These are phyloP conservation scores for Pythium aphanidermatum DNA, from an alignment of 352 stramenopile species.

Conservation along the genomic window DNA sequence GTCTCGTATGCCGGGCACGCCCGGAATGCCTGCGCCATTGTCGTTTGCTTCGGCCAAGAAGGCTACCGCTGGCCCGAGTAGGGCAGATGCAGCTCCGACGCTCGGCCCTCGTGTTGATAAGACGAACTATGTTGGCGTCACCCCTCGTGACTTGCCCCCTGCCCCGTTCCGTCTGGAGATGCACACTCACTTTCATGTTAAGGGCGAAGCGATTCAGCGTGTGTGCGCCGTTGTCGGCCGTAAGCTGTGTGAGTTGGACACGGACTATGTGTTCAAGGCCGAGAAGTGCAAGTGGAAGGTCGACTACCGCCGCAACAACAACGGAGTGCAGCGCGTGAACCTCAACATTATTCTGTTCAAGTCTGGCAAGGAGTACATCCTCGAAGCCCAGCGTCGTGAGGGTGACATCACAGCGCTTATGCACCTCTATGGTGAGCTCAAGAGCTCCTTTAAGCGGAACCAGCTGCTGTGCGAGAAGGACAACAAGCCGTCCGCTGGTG, in stretches of 20 bases:
- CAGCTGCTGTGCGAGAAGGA: constrained; percentile 65
- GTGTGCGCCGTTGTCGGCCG: constrained; percentile 70
- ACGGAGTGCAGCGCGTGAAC: constrained; percentile 48
- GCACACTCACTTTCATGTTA: constrained; percentile 87
- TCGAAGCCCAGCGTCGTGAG: constrained; percentile 70
- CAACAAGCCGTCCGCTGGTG: constrained; percentile 23
- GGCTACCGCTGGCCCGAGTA: constrained; percentile 20
- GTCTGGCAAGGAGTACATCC: constrained; percentile 60
- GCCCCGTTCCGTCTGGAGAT: constrained; percentile 78
- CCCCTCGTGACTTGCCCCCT: constrained; percentile 57
- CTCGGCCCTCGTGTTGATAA: constrained; percentile 58
- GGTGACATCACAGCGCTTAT: constrained; percentile 81
- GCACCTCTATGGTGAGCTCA: constrained; percentile 72
- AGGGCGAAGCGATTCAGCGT: constrained; percentile 63
- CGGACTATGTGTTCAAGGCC: constrained; percentile 79
- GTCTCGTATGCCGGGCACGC: constrained; percentile 14
- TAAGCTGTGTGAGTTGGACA: constrained; percentile 81
- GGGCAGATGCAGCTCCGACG: constrained; percentile 25
- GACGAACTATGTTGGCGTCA: constrained; percentile 74
- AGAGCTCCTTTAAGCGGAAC: constrained; percentile 66
- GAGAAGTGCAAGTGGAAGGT: constrained; percentile 89
- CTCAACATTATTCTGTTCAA: constrained; percentile 82
- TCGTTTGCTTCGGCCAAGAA: constrained; percentile 40
- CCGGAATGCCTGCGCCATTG: constrained; percentile 34
- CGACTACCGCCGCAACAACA: constrained; percentile 47